Conservation (phyloP, 148 eudicot genomes). For the Cornus florida region DNA sequence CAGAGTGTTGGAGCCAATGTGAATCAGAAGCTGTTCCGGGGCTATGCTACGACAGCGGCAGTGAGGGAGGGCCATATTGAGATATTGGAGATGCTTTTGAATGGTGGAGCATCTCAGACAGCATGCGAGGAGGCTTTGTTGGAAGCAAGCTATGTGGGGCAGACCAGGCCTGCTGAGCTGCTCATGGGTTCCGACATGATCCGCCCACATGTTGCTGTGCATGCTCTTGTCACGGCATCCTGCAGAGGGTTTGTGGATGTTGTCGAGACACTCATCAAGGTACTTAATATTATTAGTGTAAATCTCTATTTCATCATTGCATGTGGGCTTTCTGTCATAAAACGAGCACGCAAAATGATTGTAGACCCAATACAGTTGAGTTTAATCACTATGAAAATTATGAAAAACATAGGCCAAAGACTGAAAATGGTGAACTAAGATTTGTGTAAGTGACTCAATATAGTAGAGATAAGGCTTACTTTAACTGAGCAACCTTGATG, state of each 20-base stretch:
- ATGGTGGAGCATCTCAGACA: constrained; percentile 44
- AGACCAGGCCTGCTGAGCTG: constrained; percentile 50
- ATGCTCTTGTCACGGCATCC: constrained; percentile 68
- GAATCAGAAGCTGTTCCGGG: constrained; percentile 68
- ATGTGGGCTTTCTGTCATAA: not conserved
- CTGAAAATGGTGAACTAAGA: too few species aligned
- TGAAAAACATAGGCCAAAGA: too few species aligned
- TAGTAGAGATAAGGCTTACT: too few species aligned
- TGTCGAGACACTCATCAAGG: constrained; percentile 65
- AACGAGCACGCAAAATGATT: not conserved
- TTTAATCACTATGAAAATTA: not conserved
- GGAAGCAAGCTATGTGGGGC: constrained; percentile 65
- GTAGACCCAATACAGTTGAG: not conserved
- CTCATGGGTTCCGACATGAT: constrained; percentile 58
- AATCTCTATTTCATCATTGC: not conserved
- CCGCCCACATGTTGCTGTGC: constrained; percentile 61
- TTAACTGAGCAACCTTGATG: too few species aligned
- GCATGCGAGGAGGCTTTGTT: constrained; percentile 76
- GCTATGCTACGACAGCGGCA: constrained; percentile 73
- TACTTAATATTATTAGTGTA: constrained; percentile 9
- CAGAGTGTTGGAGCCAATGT: constrained; percentile 65
- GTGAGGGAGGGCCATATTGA: constrained; percentile 63
- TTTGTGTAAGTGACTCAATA: too few species aligned
- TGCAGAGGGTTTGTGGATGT: constrained; percentile 68
- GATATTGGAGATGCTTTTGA: constrained; percentile 53